Conservation (phyloP, 1,139 yeast genomes). For the Diutina catenulata region DNA sequence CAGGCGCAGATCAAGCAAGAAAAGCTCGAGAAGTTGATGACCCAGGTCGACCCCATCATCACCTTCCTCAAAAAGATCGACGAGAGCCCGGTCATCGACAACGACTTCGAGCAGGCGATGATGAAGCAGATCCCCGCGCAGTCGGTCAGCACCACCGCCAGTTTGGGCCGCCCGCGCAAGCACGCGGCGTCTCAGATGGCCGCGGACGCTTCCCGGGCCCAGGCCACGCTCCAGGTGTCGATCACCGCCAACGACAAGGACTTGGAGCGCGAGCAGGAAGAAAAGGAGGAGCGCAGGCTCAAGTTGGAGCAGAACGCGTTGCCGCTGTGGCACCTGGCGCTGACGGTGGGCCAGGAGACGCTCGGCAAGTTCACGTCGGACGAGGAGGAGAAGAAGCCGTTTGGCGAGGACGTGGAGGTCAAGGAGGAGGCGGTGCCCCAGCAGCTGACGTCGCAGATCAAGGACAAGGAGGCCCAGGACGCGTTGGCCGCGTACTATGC, state of each 20-base stretch:
- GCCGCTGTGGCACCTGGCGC: slow-evolving; percentile 91
- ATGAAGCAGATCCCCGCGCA: slow-evolving; percentile 78
- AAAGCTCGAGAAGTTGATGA: slow-evolving; percentile 73
- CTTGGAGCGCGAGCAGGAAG: slow-evolving; percentile 51
- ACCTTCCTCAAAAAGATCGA: slow-evolving; percentile 76
- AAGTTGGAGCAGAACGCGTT: slow-evolving; percentile 86
- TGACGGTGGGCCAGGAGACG: slow-evolving; percentile 61
- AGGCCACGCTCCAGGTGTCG: slow-evolving; percentile 77
- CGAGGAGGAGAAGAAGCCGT: slow-evolving; percentile 12
- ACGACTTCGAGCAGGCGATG: slow-evolving; percentile 72
- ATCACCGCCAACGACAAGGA: slow-evolving; percentile 88
- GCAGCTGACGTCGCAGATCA: slow-evolving; percentile 18
- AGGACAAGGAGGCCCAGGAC: slow-evolving; percentile 58
- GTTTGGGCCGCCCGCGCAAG: slow-evolving; percentile 10
- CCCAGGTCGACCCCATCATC: slow-evolving; percentile 81
- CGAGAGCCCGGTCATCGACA: slow-evolving; percentile 75
- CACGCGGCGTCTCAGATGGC: slow-evolving; percentile 19
- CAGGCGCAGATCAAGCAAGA: slow-evolving; percentile 78
- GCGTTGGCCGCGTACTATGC: slow-evolving; percentile 75
- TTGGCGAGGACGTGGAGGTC: slow-evolving; percentile 18
- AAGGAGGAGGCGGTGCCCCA: not conserved
- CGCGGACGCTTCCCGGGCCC: slow-evolving; percentile 32
- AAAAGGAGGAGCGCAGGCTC: slow-evolving; percentile 55
- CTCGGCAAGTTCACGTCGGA: slow-evolving; percentile 31
- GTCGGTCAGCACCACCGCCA: slow-evolving; percentile 11